Conservation (phyloP, 345 rosid genomes). For the Murraya paniculata region DNA sequence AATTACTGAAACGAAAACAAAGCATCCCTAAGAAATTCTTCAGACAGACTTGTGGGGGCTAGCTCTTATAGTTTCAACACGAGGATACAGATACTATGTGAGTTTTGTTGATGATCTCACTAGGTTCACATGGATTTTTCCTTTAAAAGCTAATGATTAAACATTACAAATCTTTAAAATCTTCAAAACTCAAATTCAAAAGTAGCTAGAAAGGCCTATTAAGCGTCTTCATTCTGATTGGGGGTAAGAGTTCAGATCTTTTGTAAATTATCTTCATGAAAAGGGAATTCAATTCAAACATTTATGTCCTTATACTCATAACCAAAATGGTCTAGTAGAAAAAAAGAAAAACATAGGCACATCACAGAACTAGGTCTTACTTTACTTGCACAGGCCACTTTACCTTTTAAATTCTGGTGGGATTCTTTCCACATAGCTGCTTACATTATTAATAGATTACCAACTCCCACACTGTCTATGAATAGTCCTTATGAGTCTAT, state of each 20-base stretch:
- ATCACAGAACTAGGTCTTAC: no score
- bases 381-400: no score
- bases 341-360: neutral
- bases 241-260: neutral
- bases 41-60: no score
- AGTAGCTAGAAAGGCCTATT: neutral
- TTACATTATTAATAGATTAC: no score
- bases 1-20: no score
- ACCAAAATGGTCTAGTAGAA: neutral
- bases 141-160: neutral
- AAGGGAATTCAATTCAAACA: neutral
- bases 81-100: neutral
- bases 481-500: no score
- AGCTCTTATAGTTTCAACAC: accelerated
- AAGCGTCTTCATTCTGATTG: neutral
- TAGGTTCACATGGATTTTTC: neutral
- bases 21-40: no score
- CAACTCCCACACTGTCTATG: no score
- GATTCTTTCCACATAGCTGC: no score
- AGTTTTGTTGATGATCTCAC: neutral
- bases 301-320: neutral
- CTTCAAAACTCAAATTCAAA: neutral
- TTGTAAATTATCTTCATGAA: neutral
- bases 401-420: no score
- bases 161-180: neutral